These are phyloP conservation scores for Tylopilus plumbeoviolaceoides DNA, from an alignment of 768 basidiomycete species.

Conservation along the genomic window DNA sequence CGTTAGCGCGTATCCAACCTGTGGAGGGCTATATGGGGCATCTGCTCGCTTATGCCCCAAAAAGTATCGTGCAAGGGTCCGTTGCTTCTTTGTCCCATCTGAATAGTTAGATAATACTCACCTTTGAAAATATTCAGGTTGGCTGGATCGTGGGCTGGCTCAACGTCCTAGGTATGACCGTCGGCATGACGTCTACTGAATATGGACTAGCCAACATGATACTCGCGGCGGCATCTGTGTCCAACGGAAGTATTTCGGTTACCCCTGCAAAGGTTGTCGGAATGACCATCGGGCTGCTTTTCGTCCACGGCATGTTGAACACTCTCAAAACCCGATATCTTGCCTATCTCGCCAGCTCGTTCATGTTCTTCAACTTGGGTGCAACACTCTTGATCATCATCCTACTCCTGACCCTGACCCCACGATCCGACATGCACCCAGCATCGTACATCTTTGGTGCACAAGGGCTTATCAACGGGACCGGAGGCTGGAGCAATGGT, in stretches of 20 bases:
- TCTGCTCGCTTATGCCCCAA: slow-evolving; percentile 68
- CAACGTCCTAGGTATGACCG: slow-evolving; percentile 23
- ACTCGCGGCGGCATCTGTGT: slow-evolving; percentile 25
- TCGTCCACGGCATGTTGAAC: slow-evolving; percentile 41
- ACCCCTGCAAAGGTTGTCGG: slow-evolving; percentile 40
- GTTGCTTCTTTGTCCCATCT: slow-evolving; percentile 7
- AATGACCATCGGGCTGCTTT: slow-evolving; percentile 37
- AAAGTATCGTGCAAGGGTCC: slow-evolving; percentile 58
- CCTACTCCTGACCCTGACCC: slow-evolving; percentile 39
- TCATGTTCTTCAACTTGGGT: slow-evolving; percentile 46
- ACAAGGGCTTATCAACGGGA: slow-evolving; percentile 35
- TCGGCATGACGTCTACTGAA: slow-evolving; percentile 32
- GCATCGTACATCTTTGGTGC: slow-evolving; percentile 54
- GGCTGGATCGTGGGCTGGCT: slow-evolving; percentile 34
- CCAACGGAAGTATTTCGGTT: slow-evolving; percentile 31
- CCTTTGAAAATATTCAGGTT: slow-evolving; percentile 12
- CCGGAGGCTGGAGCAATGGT: slow-evolving; percentile 40
- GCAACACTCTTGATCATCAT: slow-evolving; percentile 41
- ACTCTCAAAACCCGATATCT: slow-evolving; percentile 40
- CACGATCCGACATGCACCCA: slow-evolving; percentile 50
- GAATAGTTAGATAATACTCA: background rate
- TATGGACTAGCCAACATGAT: slow-evolving; percentile 36
- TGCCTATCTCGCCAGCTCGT: slow-evolving; percentile 30
- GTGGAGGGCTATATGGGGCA: slow-evolving; percentile 56
- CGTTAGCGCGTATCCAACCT: slow-evolving; percentile 31